A percentile compares a stretch with the other conserved stretches of the same genome.
Evolutionary conservation across 1,284 basidiomycete species (phyloP).

Genomic region (Microbotryum scabiosae): DNA sequence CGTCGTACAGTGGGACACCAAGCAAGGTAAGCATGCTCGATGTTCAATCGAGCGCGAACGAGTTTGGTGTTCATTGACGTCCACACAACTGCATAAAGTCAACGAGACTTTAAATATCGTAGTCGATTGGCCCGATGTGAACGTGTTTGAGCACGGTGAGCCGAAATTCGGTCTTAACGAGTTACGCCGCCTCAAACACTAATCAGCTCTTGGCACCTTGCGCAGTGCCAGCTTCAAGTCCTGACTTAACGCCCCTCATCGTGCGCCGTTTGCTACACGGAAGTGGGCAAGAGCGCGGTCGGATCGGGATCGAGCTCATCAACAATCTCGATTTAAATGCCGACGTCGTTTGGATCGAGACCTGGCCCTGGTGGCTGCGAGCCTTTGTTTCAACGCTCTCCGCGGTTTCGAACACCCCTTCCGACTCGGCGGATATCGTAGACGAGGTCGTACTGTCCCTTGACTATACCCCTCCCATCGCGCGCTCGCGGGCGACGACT

Average conservation of each 20-base stretch:
- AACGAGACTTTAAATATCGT: constrained; percentile 26
- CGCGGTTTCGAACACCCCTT: too few species aligned
- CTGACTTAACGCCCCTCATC: constrained; percentile 27
- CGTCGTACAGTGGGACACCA: constrained; percentile 15
- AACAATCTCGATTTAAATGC: constrained; percentile 54
- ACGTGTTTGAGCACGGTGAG: constrained; percentile 42
- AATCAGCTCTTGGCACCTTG: too few species aligned
- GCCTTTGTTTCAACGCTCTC: constrained; percentile 75
- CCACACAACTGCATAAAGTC: background rate
- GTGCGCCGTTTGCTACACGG: constrained; percentile 62
- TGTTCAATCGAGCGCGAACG: too few species aligned
- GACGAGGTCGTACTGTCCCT: constrained; percentile 39
- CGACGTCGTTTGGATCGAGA: constrained; percentile 70
- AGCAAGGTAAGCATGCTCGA: background rate
- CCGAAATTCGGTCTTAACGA: background rate
- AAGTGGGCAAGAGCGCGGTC: constrained; percentile 65
- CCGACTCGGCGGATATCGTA: too few species aligned
- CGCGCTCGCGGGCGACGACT: constrained; percentile 60
- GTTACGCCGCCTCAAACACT: background rate
- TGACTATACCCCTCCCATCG: constrained; percentile 58
- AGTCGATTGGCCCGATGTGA: constrained; percentile 43
- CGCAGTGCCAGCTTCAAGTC: too few species aligned
- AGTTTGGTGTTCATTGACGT: too few species aligned
- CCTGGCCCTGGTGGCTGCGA: constrained; percentile 86
- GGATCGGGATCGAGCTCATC: constrained; percentile 58